A percentile compares a stretch with the other conserved stretches of the same genome.
These are phyloP conservation scores for Cytidiella melzeri DNA, from an alignment of 768 basidiomycete genomes.

Conservation along the genomic window DNA sequence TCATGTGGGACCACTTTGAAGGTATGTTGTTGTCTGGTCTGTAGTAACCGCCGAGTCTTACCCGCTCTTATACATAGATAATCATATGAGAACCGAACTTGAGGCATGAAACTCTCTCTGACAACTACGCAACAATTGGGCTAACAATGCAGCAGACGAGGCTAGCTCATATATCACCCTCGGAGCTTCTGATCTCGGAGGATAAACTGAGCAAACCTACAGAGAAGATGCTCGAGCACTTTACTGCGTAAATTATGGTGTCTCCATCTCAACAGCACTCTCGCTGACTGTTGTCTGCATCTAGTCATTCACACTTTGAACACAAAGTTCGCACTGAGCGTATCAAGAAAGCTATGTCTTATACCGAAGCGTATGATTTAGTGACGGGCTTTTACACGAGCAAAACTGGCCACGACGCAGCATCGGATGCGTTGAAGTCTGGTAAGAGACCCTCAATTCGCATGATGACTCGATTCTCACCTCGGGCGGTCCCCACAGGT, in stretches of 20 bases:
- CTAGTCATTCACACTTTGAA: slow-evolving; percentile 20
- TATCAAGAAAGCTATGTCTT: slow-evolving; percentile 47
- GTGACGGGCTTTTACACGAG: slow-evolving; percentile 63
- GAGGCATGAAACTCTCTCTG: slow-evolving; percentile 46
- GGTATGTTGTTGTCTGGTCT: slow-evolving; percentile 35
- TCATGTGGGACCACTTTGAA: slow-evolving; percentile 88
- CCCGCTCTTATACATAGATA: slow-evolving; percentile 40
- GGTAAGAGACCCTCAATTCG: slow-evolving; percentile 26
- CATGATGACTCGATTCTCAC: neutral
- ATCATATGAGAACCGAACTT: slow-evolving; percentile 79
- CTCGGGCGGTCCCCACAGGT: slow-evolving; percentile 32
- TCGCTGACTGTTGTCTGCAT: neutral
- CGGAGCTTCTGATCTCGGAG: slow-evolving; percentile 69
- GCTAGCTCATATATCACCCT: slow-evolving; percentile 77
- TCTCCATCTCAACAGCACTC: no score
- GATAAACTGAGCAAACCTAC: slow-evolving; percentile 59
- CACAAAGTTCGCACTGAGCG: slow-evolving; percentile 57
- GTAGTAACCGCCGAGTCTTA: neutral
- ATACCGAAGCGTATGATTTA: slow-evolving; percentile 62
- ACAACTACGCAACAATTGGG: no score
- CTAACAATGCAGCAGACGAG: slow-evolving; percentile 52
- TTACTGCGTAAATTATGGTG: slow-evolving; percentile 54
- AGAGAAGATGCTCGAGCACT: slow-evolving; percentile 68
- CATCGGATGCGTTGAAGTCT: slow-evolving; percentile 39
- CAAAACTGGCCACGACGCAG: slow-evolving; percentile 33